Percentiles rank a stretch among this genome's conserved stretches.
phyloP scores from a whole-genome alignment of 2,329 filamentous ascomycete species.

The Rhynchosporium graminicola region DNA sequence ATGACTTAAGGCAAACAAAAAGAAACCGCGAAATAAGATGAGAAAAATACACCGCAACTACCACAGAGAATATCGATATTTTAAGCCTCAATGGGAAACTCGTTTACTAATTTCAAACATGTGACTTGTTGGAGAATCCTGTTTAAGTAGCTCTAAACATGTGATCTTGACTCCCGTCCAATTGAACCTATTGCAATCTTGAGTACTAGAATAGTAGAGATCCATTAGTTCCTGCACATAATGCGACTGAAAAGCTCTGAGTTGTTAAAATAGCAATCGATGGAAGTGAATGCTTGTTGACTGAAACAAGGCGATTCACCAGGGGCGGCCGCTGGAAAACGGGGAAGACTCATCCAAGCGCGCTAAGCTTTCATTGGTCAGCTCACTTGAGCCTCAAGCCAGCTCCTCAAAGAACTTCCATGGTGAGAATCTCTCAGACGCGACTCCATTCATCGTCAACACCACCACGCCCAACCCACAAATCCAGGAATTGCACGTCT shows the following conservation, averaged over 20 bases:
- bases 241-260: background rate
- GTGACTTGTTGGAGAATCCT: too few species aligned
- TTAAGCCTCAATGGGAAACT: too few species aligned
- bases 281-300: background rate
- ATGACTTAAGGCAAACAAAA: too few species aligned
- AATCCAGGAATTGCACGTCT: slow-evolving; percentile 39
- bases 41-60: too few species aligned
- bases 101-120: too few species aligned
- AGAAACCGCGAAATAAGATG: too few species aligned
- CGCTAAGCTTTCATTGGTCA: slow-evolving; percentile 2
- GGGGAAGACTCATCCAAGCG: slow-evolving; percentile 2
- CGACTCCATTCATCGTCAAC: slow-evolving; percentile 23
- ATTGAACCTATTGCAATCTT: too few species aligned
- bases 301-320: slow-evolving; percentile 9
- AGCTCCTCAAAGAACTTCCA: slow-evolving; percentile 1
- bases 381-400: slow-evolving; percentile 1
- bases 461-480: slow-evolving; percentile 20
- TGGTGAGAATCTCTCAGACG: slow-evolving; percentile 14
- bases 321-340: background rate
- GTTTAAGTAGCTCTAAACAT: too few species aligned
- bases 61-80: too few species aligned
- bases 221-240: background rate
- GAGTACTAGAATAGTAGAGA: too few species aligned
- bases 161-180: too few species aligned
- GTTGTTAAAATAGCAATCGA: background rate